Evolutionary conservation across 2,329 filamentous ascomycete genomes (phyloP).

Genomic region (Didymella glomerata): DNA sequence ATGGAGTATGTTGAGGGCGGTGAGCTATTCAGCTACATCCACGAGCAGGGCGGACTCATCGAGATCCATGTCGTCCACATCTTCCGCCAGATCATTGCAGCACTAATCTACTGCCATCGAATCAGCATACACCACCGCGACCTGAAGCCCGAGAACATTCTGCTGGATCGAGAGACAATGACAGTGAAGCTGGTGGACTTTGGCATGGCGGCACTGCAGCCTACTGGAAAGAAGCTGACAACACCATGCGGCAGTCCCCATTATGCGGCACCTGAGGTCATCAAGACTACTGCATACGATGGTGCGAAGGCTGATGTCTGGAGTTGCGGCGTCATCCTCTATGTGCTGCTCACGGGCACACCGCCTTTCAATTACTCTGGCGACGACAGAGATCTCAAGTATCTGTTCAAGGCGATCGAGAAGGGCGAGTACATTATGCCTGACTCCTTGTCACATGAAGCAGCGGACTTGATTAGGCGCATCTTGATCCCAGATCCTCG

Average conservation of each 20-base stretch:
- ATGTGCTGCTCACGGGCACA: slow-evolving; percentile 82
- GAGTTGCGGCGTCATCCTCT: slow-evolving; percentile 82
- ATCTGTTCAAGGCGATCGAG: slow-evolving; percentile 68
- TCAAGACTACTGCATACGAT: slow-evolving; percentile 78
- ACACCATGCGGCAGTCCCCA: slow-evolving; percentile 97
- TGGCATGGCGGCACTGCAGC: slow-evolving; percentile 94
- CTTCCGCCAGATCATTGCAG: slow-evolving; percentile 93
- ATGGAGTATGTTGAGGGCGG: slow-evolving; percentile 88
- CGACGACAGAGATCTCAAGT: slow-evolving; percentile 62
- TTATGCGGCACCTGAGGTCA: slow-evolving; percentile 93
- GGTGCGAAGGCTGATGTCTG: slow-evolving; percentile 91
- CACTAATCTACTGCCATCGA: slow-evolving; percentile 89
- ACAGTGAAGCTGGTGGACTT: slow-evolving; percentile 96
- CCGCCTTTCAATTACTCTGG: slow-evolving; percentile 75
- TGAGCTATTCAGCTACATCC: slow-evolving; percentile 89
- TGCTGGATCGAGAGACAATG: slow-evolving; percentile 74
- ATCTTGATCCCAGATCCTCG: slow-evolving; percentile 83
- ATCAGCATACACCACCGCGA: slow-evolving; percentile 97
- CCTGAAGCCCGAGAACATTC: slow-evolving; percentile 95
- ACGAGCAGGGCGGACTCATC: slow-evolving; percentile 72
- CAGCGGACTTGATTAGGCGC: slow-evolving; percentile 77
- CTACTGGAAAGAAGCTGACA: slow-evolving; percentile 76
- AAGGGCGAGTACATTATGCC: slow-evolving; percentile 60
- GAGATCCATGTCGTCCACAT: slow-evolving; percentile 85
- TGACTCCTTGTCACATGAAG: slow-evolving; percentile 67